These are phyloP conservation scores for Penicillium soppii DNA, from an alignment of 495 filamentous ascomycete species.

Conservation along the genomic window DNA sequence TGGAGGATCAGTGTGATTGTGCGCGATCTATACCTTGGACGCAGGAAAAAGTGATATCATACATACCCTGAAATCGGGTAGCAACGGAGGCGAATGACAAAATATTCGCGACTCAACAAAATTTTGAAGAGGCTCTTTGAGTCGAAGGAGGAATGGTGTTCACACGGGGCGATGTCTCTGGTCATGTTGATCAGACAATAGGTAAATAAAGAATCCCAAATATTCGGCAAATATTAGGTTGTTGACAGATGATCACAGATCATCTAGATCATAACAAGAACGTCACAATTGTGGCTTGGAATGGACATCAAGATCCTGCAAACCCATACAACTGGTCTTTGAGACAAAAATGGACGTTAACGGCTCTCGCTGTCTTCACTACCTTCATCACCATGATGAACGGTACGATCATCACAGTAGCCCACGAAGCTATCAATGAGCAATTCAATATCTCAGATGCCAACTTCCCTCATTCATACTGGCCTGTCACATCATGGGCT, in stretches of 20 bases:
- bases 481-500: constrained; percentile 51
- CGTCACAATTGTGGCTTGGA: constrained; percentile 43
- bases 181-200: constrained; percentile 18
- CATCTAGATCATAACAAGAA: constrained; percentile 15
- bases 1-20: no score
- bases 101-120: neutral
- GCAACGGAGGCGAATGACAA: no score
- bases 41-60: no score
- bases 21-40: no score
- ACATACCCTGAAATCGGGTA: no score
- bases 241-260: constrained; percentile 11
- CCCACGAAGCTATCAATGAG: constrained; percentile 36
- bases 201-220: constrained; percentile 7
- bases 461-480: constrained; percentile 51
- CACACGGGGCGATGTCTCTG: constrained; percentile 25
- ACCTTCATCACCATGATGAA: constrained; percentile 42
- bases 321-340: constrained; percentile 64
- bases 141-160: constrained; percentile 19
- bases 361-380: constrained; percentile 21
- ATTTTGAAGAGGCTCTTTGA: neutral
- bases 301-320: constrained; percentile 49
- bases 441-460: constrained; percentile 45
- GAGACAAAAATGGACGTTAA: constrained; percentile 40
- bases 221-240: neutral
- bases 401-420: constrained; percentile 45